A percentile compares a stretch with the other conserved stretches of the same genome.
Conservation (phyloP, 1,284 basidiomycete genomes). For the Irpex lacteus region DNA sequence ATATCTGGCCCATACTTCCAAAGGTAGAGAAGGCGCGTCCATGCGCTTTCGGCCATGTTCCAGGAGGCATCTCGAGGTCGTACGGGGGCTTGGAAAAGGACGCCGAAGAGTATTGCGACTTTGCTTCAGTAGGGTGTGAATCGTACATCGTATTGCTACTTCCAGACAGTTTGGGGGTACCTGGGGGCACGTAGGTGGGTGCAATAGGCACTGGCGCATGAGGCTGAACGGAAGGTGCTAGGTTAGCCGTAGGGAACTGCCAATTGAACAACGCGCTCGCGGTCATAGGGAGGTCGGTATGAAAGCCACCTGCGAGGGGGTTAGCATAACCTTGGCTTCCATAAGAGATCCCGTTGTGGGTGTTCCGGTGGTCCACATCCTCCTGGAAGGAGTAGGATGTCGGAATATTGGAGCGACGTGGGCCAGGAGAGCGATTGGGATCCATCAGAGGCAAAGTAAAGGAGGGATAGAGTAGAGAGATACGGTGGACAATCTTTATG, state of each 20-base stretch:
- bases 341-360: no score
- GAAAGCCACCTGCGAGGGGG: not conserved
- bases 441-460: not conserved
- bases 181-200: not conserved
- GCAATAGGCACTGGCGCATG: not conserved
- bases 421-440: not conserved
- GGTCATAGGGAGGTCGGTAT: not conserved
- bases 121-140: not conserved
- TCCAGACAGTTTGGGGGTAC: not conserved
- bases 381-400: not conserved
- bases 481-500: not conserved
- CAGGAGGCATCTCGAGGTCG: constrained; percentile 50
- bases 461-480: not conserved
- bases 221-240: not conserved
- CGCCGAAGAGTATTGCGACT: constrained; percentile 43
- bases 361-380: not conserved
- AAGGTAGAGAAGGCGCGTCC: not conserved
- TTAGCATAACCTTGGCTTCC: not conserved
- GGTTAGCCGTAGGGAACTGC: not conserved
- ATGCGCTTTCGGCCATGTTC: constrained; percentile 32
- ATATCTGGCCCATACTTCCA: not conserved
- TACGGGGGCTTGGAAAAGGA: constrained; percentile 55
- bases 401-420: not conserved
- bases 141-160: constrained; percentile 5
- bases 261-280: not conserved